phyloP scores from a whole-genome alignment of 805 yeast species.

The Cyberlindnera sargentensis region DNA sequence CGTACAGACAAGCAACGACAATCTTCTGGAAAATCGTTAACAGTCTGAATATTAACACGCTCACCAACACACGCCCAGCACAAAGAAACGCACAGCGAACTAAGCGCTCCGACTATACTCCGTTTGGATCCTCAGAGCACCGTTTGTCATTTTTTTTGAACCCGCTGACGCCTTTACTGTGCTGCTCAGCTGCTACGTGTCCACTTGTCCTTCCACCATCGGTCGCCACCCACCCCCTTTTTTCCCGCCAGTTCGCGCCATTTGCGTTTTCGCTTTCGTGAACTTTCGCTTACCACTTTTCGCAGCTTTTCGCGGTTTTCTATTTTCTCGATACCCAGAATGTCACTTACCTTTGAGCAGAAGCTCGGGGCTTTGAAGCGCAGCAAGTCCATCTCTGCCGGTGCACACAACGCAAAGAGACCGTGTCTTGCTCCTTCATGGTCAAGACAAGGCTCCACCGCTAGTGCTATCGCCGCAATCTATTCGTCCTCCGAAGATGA shows the following conservation, averaged over 20 bases:
- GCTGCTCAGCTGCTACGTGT: slow-evolving; percentile 22
- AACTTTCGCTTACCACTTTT: background rate
- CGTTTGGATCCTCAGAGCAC: too few species aligned
- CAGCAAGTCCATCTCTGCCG: slow-evolving; percentile 16
- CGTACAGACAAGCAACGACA: too few species aligned
- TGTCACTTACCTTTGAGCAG: background rate
- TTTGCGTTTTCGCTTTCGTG: background rate
- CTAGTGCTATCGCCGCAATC: slow-evolving; percentile 13
- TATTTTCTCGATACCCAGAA: slow-evolving; percentile 1
- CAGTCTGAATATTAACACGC: too few species aligned
- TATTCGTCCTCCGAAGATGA: slow-evolving; percentile 15
- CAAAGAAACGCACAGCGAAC: too few species aligned
- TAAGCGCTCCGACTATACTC: too few species aligned
- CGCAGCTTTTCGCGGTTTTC: background rate
- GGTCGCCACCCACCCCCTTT: slow-evolving; percentile 1
- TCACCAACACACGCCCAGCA: too few species aligned
- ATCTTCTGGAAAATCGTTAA: too few species aligned
- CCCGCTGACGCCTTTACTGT: slow-evolving; percentile 25
- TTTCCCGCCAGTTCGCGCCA: slow-evolving; percentile 1
- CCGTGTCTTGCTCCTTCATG: slow-evolving; percentile 16
- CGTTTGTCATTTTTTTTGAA: background rate
- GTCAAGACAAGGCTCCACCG: slow-evolving; percentile 16
- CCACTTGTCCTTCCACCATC: slow-evolving; percentile 3
- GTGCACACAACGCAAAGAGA: slow-evolving; percentile 7
- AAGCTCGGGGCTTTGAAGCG: slow-evolving; percentile 8